A percentile compares a stretch with the other conserved stretches of the same genome.
phyloP scores from a whole-genome alignment of 2,329 filamentous ascomycete species.

The Helotiales sp. region DNA sequence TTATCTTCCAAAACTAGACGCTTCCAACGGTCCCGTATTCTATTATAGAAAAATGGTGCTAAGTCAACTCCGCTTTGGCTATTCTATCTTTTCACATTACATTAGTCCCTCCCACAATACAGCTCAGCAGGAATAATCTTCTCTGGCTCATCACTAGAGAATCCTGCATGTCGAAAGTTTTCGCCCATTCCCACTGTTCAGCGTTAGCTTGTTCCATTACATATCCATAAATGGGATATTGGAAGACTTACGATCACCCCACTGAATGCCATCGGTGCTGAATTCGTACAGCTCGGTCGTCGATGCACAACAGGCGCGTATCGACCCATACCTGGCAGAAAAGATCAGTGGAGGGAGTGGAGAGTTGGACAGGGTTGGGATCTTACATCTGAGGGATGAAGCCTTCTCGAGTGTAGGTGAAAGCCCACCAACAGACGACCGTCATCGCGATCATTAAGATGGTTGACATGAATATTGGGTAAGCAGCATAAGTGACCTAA shows the following conservation, averaged over 20 bases:
- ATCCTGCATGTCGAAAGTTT: conserved; percentile 31
- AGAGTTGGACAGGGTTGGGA: not conserved
- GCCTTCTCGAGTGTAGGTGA: conserved; percentile 30
- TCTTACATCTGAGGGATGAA: conserved; percentile 33
- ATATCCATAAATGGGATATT: not conserved
- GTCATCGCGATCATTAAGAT: conserved; percentile 32
- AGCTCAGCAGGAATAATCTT: conserved; percentile 32
- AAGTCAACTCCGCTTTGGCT: not conserved
- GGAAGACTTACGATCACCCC: conserved; percentile 30
- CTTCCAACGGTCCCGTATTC: too few relatives aligned
- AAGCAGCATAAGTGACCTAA: conserved; percentile 29
- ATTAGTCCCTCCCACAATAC: conserved; percentile 29
- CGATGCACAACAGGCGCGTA: conserved; percentile 30
- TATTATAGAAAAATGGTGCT: not conserved
- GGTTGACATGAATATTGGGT: conserved; percentile 32
- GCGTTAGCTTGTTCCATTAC: not conserved
- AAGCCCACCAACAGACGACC: conserved; percentile 32
- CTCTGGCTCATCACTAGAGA: conserved; percentile 27
- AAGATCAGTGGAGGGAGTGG: not conserved
- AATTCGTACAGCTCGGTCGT: conserved; percentile 31
- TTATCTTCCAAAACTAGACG: too few relatives aligned
- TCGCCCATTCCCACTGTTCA: conserved; percentile 30
- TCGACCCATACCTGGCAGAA: conserved; percentile 25
- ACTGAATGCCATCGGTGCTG: conserved; percentile 21
- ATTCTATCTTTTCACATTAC: not conserved